These are phyloP conservation scores for Moesziomyces parantarcticus DNA, from an alignment of 1,284 basidiomycete species.

Conservation along the genomic window DNA sequence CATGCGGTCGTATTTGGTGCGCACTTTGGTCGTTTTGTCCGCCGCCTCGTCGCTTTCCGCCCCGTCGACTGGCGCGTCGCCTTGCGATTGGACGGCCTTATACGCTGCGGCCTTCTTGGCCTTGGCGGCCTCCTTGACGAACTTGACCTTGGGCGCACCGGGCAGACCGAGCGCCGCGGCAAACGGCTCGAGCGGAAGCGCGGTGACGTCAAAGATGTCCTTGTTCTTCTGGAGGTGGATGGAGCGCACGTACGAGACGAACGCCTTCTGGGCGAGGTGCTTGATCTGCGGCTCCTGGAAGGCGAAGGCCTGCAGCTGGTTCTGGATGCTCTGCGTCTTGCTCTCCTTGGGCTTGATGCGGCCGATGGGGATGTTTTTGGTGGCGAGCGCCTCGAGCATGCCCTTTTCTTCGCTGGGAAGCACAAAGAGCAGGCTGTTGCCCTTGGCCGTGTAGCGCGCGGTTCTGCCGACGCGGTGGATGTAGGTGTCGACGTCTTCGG, in stretches of 20 bases:
- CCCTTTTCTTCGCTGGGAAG: conserved; percentile 92
- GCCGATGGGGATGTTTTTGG: conserved; percentile 76
- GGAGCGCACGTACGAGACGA: conserved; percentile 94
- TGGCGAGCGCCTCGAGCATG: conserved; percentile 78
- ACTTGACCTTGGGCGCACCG: conserved; percentile 95
- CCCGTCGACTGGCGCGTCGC: conserved; percentile 6
- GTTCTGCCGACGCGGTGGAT: conserved; percentile 97
- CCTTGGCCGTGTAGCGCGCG: conserved; percentile 89
- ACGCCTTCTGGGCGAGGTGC: conserved; percentile 95
- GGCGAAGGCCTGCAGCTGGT: conserved; percentile 89
- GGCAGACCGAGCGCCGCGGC: conserved; percentile 91
- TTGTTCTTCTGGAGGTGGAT: conserved; percentile 95
- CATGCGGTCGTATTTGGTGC: conserved; percentile 97
- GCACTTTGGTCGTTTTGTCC: conserved; percentile 52
- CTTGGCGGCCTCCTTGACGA: conserved; percentile 79
- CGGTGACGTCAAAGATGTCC: conserved; percentile 84
- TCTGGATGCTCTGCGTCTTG: conserved; percentile 85
- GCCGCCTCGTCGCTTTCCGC: conserved; percentile 62
- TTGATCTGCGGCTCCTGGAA: conserved; percentile 98
- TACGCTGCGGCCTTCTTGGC: conserved; percentile 76
- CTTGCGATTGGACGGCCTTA: conserved; percentile 43
- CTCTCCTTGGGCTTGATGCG: conserved; percentile 91
- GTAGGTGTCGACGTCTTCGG: conserved; percentile 97
- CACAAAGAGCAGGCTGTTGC: conserved; percentile 85
- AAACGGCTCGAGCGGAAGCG: conserved; percentile 84